Evolutionary conservation across 1,139 yeast species (phyloP).

Genomic region (Diutina catenulata): DNA sequence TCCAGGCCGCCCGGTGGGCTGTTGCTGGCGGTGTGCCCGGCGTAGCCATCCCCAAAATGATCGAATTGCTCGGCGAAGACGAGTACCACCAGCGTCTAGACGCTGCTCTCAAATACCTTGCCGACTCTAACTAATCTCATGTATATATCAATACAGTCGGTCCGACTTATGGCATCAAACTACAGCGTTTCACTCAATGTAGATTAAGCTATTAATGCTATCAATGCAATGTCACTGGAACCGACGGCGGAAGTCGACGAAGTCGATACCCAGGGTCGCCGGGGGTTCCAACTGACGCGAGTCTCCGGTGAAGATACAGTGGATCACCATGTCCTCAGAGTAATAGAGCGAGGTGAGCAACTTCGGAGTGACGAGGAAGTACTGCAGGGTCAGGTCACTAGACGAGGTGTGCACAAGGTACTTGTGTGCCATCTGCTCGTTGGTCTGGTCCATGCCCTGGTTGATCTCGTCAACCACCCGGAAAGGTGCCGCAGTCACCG

Average conservation of each 20-base stretch:
- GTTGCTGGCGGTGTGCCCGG: constrained; percentile 70
- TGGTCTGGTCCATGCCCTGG: constrained; percentile 96
- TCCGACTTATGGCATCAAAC: neutral
- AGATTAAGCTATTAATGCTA: too few species aligned
- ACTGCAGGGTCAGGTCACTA: constrained; percentile 50
- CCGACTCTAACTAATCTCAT: neutral
- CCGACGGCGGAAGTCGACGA: constrained; percentile 15
- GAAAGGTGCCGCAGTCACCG: constrained; percentile 83
- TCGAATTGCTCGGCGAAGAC: constrained; percentile 42
- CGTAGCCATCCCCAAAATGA: constrained; percentile 47
- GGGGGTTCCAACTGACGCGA: neutral
- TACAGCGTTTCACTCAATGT: too few species aligned
- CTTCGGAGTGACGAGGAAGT: constrained; percentile 89
- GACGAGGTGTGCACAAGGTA: constrained; percentile 84
- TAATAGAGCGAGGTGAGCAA: constrained; percentile 68
- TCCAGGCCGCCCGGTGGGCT: constrained; percentile 55
- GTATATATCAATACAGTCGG: neutral
- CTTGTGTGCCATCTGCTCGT: constrained; percentile 80
- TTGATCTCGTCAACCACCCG: constrained; percentile 96
- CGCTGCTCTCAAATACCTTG: neutral
- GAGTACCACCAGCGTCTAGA: constrained; percentile 28
- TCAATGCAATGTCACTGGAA: neutral
- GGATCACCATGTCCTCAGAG: constrained; percentile 74
- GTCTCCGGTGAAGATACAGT: constrained; percentile 54
- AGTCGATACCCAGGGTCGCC: constrained; percentile 11